These are phyloP conservation scores for Cladosporium sp. DNA, from an alignment of 2,329 filamentous ascomycete species.

Conservation along the genomic window DNA sequence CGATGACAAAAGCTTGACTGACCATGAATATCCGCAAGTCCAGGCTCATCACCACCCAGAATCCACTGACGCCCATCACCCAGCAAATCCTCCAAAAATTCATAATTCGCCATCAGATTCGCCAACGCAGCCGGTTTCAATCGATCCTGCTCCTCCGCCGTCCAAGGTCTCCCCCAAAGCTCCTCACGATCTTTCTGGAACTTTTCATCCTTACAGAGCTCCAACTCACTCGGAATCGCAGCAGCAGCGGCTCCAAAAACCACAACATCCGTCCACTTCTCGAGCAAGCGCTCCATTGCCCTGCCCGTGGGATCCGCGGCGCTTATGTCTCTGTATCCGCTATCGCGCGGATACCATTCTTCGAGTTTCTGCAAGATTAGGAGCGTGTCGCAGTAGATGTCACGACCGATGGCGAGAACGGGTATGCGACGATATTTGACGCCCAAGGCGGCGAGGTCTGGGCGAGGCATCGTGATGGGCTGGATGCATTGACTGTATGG, in stretches of 20 bases:
- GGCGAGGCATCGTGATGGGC: constrained; percentile 13
- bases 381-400: constrained; percentile 32
- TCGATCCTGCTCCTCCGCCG: constrained; percentile 11
- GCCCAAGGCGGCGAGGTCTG: constrained; percentile 13
- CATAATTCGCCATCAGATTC: constrained; percentile 17
- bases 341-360: constrained; percentile 13
- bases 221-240: constrained; percentile 9
- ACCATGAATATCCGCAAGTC: constrained; percentile 21
- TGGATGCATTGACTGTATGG: constrained; percentile 40
- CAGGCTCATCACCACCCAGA: constrained; percentile 12
- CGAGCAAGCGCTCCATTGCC: constrained; percentile 14
- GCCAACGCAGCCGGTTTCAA: constrained; percentile 15
- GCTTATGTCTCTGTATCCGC: background rate
- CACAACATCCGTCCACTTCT: constrained; percentile 16
- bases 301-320: constrained; percentile 4
- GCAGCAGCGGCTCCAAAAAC: constrained; percentile 14
- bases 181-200: constrained; percentile 17
- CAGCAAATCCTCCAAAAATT: constrained; percentile 21
- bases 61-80: constrained; percentile 22
- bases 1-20: background rate
- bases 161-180: constrained; percentile 17
- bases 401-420: constrained; percentile 28
- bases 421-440: constrained; percentile 23
- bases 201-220: constrained; percentile 10
- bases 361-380: constrained; percentile 29